Conservation (phyloP, 306 rosid species). For the Castanea mollissima region DNA sequence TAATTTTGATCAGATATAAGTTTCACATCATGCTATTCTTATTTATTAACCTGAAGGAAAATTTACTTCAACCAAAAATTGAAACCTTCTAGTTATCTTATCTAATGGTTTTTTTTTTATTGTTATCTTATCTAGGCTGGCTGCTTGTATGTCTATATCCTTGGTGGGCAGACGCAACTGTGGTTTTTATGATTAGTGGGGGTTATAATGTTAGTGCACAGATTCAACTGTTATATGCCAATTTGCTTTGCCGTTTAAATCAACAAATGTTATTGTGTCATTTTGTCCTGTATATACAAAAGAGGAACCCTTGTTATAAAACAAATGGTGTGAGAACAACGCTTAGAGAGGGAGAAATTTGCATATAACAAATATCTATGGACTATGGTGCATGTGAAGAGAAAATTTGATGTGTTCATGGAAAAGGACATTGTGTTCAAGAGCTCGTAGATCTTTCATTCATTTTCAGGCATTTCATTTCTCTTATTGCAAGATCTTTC, state of each 20-base stretch:
- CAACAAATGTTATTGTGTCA: neutral
- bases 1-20: too few species aligned
- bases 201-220: slow-evolving; percentile 64
- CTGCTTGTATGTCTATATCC: slow-evolving; percentile 84
- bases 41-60: neutral
- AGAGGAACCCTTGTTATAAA: neutral
- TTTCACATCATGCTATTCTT: neutral
- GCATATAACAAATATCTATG: neutral
- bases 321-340: neutral
- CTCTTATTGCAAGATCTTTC: neutral
- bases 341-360: neutral
- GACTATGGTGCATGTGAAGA: neutral
- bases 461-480: neutral
- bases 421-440: neutral
- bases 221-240: slow-evolving; percentile 53
- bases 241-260: neutral
- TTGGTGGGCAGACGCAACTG: slow-evolving; percentile 88
- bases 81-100: neutral
- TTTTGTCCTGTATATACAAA: slow-evolving; percentile 6
- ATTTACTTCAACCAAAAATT: neutral
- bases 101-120: slow-evolving; percentile 6
- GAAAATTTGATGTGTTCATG: neutral
- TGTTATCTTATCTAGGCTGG: slow-evolving; percentile 54
- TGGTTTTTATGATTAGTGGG: slow-evolving; percentile 82
- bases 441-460: neutral